phyloP scores from a whole-genome alignment of 306 rosid species.

The Rosa multiflora region DNA sequence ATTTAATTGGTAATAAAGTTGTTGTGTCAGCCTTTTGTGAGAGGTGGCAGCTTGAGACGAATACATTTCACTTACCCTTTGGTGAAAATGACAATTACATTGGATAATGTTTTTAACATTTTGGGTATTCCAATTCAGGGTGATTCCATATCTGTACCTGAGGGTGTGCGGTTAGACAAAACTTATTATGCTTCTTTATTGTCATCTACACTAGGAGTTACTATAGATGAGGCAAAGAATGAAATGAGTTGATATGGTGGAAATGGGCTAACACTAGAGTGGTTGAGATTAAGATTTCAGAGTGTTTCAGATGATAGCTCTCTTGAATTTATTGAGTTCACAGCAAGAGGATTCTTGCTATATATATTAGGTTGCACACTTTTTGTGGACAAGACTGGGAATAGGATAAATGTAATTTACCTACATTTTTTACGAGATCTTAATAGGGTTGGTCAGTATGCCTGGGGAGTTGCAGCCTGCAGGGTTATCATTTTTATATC shows the following conservation, averaged over 20 bases:
- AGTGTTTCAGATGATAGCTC: neutral
- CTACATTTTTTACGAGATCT: neutral
- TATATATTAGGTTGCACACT: neutral
- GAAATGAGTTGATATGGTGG: too few relatives aligned
- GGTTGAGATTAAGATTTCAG: neutral
- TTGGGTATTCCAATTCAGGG: neutral
- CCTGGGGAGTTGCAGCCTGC: neutral
- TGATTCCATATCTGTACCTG: neutral
- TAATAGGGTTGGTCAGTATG: neutral
- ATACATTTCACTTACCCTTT: neutral
- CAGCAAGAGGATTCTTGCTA: neutral
- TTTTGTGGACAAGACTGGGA: neutral
- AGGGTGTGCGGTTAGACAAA: too few relatives aligned
- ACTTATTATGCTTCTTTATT: too few relatives aligned
- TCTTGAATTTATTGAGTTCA: neutral
- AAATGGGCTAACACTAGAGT: neutral
- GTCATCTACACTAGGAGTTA: too few relatives aligned
- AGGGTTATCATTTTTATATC: neutral
- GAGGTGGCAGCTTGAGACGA: slow-evolving; percentile 7
- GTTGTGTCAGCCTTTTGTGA: neutral
- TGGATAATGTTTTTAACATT: neutral
- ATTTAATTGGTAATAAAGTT: neutral
- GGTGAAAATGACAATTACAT: neutral
- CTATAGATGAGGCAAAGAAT: too few relatives aligned
- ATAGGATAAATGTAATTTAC: neutral